Conservation (phyloP, 805 yeast species). For the Pichia californica region DNA sequence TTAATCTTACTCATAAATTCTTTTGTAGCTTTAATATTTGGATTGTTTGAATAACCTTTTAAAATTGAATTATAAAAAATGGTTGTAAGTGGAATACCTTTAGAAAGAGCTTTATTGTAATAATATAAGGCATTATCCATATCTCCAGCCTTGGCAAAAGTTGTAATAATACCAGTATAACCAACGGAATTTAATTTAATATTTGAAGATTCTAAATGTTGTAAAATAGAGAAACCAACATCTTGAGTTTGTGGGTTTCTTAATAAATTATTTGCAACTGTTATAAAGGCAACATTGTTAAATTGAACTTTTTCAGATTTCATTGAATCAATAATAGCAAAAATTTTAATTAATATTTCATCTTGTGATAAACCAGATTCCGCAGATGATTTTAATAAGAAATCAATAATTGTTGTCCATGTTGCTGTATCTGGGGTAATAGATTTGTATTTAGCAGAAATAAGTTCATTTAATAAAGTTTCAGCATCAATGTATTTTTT, state of each 20-base stretch:
- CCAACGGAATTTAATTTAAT: conserved; percentile 31
- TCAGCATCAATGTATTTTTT: conserved; percentile 40
- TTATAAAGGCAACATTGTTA: conserved; percentile 42
- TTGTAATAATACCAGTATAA: conserved; percentile 41
- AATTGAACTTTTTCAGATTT: conserved; percentile 28
- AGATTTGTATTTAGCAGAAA: conserved; percentile 19
- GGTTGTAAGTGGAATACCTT: conserved; percentile 31
- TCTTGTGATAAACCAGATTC: conserved; percentile 34
- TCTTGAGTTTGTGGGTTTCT: conserved; percentile 39
- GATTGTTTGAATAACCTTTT: conserved; percentile 39
- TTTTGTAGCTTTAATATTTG: conserved; percentile 31
- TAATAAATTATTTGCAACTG: conserved; percentile 49
- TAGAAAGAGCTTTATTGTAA: conserved; percentile 31
- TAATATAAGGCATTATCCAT: conserved; percentile 35
- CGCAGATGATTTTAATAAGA: conserved; percentile 44
- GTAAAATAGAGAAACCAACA: conserved; percentile 47
- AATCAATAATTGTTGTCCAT: conserved; percentile 51
- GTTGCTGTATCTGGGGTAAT: conserved; percentile 57
- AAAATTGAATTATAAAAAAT: conserved; percentile 42
- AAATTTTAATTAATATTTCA: conserved; percentile 25
- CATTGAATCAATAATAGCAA: conserved; percentile 33
- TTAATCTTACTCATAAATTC: conserved; percentile 34
- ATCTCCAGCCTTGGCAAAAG: conserved; percentile 41
- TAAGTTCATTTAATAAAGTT: conserved; percentile 43
- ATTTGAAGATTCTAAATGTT: conserved; percentile 31